These are phyloP conservation scores for Kazachstania sp. DNA, from an alignment of 1,139 yeast species.

Conservation along the genomic window DNA sequence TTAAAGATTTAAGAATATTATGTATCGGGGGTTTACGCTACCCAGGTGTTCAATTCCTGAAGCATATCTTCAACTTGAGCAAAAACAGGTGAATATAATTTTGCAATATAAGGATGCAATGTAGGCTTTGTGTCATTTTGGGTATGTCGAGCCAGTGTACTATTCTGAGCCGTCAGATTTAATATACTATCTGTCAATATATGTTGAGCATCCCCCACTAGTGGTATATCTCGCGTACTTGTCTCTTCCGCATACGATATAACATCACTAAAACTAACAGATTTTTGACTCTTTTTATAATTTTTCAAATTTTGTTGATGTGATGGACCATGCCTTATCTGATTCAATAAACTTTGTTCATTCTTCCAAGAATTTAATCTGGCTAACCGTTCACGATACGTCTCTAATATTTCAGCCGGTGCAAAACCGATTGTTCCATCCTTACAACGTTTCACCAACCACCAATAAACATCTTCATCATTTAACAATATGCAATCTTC, in stretches of 20 bases:
- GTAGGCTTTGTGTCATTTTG: not conserved
- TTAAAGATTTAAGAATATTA: not conserved
- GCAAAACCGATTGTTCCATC: slow-evolving; percentile 80
- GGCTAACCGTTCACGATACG: slow-evolving; percentile 83
- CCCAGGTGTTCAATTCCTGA: not conserved
- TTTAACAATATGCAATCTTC: slow-evolving; percentile 75
- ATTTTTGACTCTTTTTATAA: slow-evolving; percentile 21
- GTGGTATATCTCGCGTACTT: not conserved
- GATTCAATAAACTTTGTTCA: slow-evolving; percentile 42
- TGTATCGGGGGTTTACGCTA: not conserved
- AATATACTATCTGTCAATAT: not conserved
- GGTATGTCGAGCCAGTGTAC: no score
- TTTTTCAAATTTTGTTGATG: slow-evolving; percentile 9
- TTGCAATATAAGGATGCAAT: slow-evolving; percentile 1
- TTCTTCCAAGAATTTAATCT: slow-evolving; percentile 86
- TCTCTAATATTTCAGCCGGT: slow-evolving; percentile 91
- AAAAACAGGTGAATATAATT: not conserved
- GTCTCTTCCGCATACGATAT: slow-evolving; percentile 27
- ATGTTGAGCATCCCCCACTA: not conserved
- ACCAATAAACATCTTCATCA: slow-evolving; percentile 92
- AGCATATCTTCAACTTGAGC: not conserved
- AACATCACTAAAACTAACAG: slow-evolving; percentile 32
- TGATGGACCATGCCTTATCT: not conserved
- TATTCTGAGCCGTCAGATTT: not conserved
- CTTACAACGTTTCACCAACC: slow-evolving; percentile 71